Evolutionary conservation across 306 rosid species (phyloP).

Genomic region (Vicia sativa): DNA sequence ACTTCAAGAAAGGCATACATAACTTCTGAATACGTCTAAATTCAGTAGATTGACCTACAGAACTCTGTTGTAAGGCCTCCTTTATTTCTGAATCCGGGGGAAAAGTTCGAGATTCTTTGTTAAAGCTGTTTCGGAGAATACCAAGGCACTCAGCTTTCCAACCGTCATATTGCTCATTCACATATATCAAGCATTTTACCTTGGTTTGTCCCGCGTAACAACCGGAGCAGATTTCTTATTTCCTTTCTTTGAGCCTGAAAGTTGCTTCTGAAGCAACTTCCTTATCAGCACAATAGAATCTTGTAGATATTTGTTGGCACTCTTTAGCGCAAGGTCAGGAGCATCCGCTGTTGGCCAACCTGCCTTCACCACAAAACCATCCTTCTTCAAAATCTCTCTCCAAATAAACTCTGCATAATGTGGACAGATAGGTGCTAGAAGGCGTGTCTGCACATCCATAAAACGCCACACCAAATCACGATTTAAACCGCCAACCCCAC

Average conservation of each 20-base stretch:
- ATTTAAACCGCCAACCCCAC: conserved; percentile 76
- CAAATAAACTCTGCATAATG: conserved; percentile 89
- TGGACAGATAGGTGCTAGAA: conserved; percentile 86
- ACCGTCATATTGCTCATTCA: conserved; percentile 78
- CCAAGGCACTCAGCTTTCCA: conserved; percentile 88
- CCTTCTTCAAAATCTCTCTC: conserved; percentile 79
- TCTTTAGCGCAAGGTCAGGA: conserved; percentile 74
- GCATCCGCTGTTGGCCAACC: conserved; percentile 87
- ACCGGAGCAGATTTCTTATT: conserved; percentile 65
- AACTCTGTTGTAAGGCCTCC: conserved; percentile 61
- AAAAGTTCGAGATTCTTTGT: conserved; percentile 49
- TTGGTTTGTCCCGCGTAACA: conserved; percentile 48
- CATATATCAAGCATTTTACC: conserved; percentile 64
- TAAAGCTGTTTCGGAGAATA: conserved; percentile 64
- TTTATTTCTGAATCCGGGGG: conserved; percentile 57
- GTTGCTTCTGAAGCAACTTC: conserved; percentile 88
- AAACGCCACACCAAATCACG: conserved; percentile 68
- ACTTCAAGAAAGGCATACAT: conserved; percentile 88
- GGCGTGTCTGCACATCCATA: conserved; percentile 96
- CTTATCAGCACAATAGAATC: conserved; percentile 78
- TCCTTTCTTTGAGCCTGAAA: conserved; percentile 67
- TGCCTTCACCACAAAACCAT: conserved; percentile 80
- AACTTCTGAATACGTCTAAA: conserved; percentile 68
- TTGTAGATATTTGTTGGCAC: conserved; percentile 82
- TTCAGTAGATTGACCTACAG: conserved; percentile 62